phyloP scores from a whole-genome alignment of 352 stramenopile genomes.

The Phytophthora citricola region DNA sequence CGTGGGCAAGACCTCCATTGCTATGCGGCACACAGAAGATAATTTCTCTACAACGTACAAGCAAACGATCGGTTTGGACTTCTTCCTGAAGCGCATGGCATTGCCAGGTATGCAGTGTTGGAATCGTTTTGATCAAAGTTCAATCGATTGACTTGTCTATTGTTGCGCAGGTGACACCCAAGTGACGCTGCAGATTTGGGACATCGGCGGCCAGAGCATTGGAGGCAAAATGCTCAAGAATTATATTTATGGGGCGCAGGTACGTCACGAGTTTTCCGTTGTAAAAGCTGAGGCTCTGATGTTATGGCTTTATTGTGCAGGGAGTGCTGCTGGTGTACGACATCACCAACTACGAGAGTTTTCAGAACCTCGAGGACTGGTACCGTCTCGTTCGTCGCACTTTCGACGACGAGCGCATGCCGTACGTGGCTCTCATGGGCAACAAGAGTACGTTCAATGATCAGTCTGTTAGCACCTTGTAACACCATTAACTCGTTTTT shows the following conservation, averaged over 20 bases:
- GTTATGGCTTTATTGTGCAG: slow-evolving; percentile 23
- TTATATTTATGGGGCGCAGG: slow-evolving; percentile 95
- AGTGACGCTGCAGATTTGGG: slow-evolving; percentile 94
- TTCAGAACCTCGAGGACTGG: slow-evolving; percentile 96
- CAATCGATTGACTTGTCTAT: not conserved
- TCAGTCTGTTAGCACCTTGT: not conserved
- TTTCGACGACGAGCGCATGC: slow-evolving; percentile 88
- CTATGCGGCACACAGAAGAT: slow-evolving; percentile 91
- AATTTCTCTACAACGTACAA: slow-evolving; percentile 95
- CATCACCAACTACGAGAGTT: slow-evolving; percentile 96
- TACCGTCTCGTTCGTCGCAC: slow-evolving; percentile 91
- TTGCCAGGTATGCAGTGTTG: slow-evolving; percentile 66
- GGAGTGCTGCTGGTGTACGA: slow-evolving; percentile 95
- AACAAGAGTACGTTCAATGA: slow-evolving; percentile 88
- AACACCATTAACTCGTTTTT: not conserved
- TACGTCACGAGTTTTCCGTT: slow-evolving; percentile 19
- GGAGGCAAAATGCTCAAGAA: slow-evolving; percentile 89
- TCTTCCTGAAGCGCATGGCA: slow-evolving; percentile 94
- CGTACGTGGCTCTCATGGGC: slow-evolving; percentile 90
- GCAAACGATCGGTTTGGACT: slow-evolving; percentile 95
- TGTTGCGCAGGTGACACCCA: slow-evolving; percentile 77
- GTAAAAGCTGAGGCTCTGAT: too few relatives aligned
- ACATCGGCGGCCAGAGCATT: slow-evolving; percentile 94
- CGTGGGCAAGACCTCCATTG: slow-evolving; percentile 96
- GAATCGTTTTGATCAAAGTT: not conserved